Percentiles rank a stretch among this genome's conserved stretches.
Conservation (phyloP, 306 rosid genomes). For the Prunus mira region DNA sequence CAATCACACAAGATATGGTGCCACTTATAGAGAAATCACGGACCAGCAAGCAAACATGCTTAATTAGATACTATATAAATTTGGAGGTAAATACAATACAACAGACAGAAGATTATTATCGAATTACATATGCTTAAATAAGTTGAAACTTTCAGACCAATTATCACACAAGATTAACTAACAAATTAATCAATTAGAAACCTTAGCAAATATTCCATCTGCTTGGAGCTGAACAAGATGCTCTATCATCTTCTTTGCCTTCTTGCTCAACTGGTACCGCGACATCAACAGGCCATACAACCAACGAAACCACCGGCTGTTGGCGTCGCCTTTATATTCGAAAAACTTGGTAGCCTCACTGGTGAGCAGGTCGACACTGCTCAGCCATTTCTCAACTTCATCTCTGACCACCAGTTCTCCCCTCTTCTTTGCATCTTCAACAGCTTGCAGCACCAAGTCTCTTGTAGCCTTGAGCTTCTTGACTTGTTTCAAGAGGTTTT, state of each 20-base stretch:
- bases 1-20: no score
- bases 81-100: no score
- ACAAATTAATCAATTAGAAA: not conserved
- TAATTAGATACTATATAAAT: no score
- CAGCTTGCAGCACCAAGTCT: constrained; percentile 1
- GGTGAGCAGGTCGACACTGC: not conserved
- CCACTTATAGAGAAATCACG: no score
- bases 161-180: not conserved
- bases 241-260: constrained; percentile 7
- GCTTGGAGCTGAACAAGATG: constrained; percentile 7
- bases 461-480: not conserved
- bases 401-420: not conserved
- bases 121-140: not conserved
- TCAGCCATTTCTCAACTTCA: constrained; percentile 13
- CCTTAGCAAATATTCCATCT: not conserved
- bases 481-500: not conserved
- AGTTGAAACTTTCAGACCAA: not conserved
- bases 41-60: no score
- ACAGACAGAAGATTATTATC: no score
- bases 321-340: not conserved
- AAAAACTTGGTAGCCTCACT: constrained; percentile 3
- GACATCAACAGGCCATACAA: constrained; percentile 2
- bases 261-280: constrained; percentile 14
- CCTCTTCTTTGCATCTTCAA: not conserved
- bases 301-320: constrained; percentile 1